These are phyloP conservation scores for Rhizopogon rudus DNA, from an alignment of 768 basidiomycete species.

Conservation along the genomic window DNA sequence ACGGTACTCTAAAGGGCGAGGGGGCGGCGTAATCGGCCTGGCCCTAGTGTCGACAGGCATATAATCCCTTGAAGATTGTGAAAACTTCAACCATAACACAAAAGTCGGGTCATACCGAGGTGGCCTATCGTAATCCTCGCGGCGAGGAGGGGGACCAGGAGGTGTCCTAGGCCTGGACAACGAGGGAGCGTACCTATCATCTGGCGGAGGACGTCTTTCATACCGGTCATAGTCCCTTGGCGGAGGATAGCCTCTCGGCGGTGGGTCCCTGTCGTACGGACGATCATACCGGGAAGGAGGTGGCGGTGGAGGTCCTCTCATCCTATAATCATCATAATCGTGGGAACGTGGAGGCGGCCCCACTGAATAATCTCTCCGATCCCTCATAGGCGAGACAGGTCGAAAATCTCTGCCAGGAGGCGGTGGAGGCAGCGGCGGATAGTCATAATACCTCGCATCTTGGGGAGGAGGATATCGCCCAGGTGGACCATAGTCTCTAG, in stretches of 20 bases:
- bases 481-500: constrained; percentile 36
- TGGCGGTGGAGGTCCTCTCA: constrained; percentile 42
- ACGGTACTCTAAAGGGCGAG: constrained; percentile 47
- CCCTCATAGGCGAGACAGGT: constrained; percentile 57
- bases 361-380: constrained; percentile 60
- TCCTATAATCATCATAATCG: constrained; percentile 69
- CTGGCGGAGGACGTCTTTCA: constrained; percentile 44
- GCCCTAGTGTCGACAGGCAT: constrained; percentile 27
- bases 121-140: constrained; percentile 64
- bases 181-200: constrained; percentile 34
- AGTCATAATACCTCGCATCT: constrained; percentile 58
- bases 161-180: constrained; percentile 48
- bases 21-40: constrained; percentile 43
- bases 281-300: constrained; percentile 55
- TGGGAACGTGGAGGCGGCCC: constrained; percentile 42
- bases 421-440: constrained; percentile 32
- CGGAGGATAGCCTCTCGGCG: constrained; percentile 51
- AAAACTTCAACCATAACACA: constrained; percentile 2
- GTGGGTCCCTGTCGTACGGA: constrained; percentile 39
- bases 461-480: constrained; percentile 37
- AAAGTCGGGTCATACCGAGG: constrained; percentile 40
- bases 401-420: constrained; percentile 52
- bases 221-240: constrained; percentile 57
- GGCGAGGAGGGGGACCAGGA: constrained; percentile 48
- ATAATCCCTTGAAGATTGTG: constrained; percentile 44